phyloP scores from a whole-genome alignment of 176 grass and related monocot species.

The Typha latifolia region DNA sequence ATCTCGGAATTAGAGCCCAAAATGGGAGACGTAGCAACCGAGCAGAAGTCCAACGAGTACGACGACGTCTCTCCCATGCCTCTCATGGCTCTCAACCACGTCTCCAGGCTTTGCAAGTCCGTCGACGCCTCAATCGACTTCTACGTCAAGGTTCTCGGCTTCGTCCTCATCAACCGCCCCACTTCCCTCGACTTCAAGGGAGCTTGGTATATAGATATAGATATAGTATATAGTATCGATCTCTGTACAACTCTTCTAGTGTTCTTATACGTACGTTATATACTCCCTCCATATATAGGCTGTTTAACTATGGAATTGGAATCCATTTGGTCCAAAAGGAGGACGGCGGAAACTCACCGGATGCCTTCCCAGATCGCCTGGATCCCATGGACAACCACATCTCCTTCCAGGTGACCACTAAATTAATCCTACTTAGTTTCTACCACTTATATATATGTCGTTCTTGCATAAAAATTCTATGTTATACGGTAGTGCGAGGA shows the following conservation, averaged over 20 bases:
- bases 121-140: conserved; percentile 45
- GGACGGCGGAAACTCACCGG: conserved; percentile 22
- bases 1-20: no score
- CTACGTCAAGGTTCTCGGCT: conserved; percentile 63
- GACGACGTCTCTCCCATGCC: conserved; percentile 35
- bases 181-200: conserved; percentile 62
- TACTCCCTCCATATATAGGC: conserved; percentile 19
- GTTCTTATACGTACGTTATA: not conserved
- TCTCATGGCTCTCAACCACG: conserved; percentile 69
- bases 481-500: conserved; percentile 40
- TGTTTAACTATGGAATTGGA: conserved; percentile 71
- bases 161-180: conserved; percentile 56
- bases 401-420: conserved; percentile 39
- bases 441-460: no score
- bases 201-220: conserved; percentile 34
- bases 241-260: not conserved
- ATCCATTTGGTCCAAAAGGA: conserved; percentile 56
- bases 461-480: no score
- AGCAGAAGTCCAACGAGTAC: conserved; percentile 3
- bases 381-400: conserved; percentile 84
- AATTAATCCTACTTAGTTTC: not conserved
- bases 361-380: conserved; percentile 28
- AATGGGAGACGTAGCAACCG: no score
- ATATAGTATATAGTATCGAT: not conserved
- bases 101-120: conserved; percentile 62